Percentiles rank a stretch among this genome's conserved stretches.
phyloP scores from a whole-genome alignment of 306 rosid species.

The Pterocarpus santalinus region DNA sequence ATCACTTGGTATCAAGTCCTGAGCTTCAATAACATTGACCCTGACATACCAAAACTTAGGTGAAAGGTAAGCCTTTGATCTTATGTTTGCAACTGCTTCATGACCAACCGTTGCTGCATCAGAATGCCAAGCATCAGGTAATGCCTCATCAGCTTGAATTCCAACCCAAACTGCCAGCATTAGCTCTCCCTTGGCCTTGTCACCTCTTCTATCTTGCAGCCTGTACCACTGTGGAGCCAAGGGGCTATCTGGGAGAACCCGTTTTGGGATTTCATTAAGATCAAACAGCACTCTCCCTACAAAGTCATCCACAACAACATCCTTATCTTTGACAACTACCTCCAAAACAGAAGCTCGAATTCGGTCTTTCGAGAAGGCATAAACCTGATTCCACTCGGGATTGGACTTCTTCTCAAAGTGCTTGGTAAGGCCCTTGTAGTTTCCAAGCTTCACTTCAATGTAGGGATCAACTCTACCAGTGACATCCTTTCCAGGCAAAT shows the following conservation, averaged over 20 bases:
- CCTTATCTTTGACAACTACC: conserved; percentile 77
- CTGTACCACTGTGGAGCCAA: conserved; percentile 92
- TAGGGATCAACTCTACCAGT: conserved; percentile 80
- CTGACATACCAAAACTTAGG: conserved; percentile 93
- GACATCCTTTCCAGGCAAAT: conserved; percentile 78
- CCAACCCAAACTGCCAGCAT: conserved; percentile 96
- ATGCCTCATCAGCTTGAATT: conserved; percentile 92
- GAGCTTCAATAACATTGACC: conserved; percentile 89
- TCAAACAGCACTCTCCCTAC: conserved; percentile 71
- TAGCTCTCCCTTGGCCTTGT: conserved; percentile 72
- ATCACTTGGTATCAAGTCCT: conserved; percentile 71
- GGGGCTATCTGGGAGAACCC: conserved; percentile 80
- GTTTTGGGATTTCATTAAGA: conserved; percentile 68
- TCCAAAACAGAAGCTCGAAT: conserved; percentile 80
- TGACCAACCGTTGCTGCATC: conserved; percentile 78
- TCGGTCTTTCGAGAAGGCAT: conserved; percentile 81
- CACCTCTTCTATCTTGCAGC: conserved; percentile 67
- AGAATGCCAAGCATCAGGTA: conserved; percentile 88
- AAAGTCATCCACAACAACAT: conserved; percentile 67
- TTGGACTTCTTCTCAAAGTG: conserved; percentile 80
- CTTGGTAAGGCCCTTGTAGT: conserved; percentile 75
- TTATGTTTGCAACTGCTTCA: conserved; percentile 65
- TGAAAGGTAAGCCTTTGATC: conserved; percentile 82
- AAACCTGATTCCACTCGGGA: conserved; percentile 81
- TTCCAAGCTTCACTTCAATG: conserved; percentile 86